phyloP scores from a whole-genome alignment of 352 stramenopile species.

The Globisporangium nagaii region DNA sequence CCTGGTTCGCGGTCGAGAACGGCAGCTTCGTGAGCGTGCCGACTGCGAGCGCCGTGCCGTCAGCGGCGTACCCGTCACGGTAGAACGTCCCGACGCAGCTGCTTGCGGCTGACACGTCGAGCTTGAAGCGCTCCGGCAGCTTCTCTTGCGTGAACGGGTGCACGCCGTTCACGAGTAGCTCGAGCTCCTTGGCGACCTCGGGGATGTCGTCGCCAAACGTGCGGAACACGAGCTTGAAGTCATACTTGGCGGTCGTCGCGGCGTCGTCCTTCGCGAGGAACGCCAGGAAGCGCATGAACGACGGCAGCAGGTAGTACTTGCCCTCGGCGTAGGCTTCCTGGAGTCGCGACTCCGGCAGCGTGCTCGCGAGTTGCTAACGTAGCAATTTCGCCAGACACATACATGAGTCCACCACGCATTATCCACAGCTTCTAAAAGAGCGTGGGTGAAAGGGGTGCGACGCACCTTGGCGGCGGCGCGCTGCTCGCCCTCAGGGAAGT shows the following conservation, averaged over 20 bases:
- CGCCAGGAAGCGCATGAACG: slow-evolving; percentile 66
- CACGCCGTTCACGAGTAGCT: slow-evolving; percentile 52
- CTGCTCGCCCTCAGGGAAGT: slow-evolving; percentile 46
- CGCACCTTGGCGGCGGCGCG: slow-evolving; percentile 43
- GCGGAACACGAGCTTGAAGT: slow-evolving; percentile 69
- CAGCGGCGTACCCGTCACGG: slow-evolving; percentile 48
- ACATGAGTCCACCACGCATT: not conserved
- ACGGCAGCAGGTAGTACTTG: slow-evolving; percentile 80
- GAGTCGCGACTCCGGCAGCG: slow-evolving; percentile 40
- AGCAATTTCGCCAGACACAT: not conserved
- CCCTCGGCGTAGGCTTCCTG: slow-evolving; percentile 68
- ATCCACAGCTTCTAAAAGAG: not conserved
- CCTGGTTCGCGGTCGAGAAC: slow-evolving; percentile 38
- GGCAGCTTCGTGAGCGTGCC: slow-evolving; percentile 58
- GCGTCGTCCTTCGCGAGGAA: slow-evolving; percentile 23
- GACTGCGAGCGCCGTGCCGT: slow-evolving; percentile 55
- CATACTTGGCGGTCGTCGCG: slow-evolving; percentile 16
- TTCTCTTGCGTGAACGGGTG: slow-evolving; percentile 36
- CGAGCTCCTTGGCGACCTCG: slow-evolving; percentile 67
- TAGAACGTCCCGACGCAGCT: slow-evolving; percentile 62
- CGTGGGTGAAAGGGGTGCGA: not conserved
- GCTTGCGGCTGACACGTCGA: slow-evolving; percentile 26
- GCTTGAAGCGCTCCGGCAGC: slow-evolving; percentile 43
- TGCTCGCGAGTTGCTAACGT: slow-evolving; percentile 20
- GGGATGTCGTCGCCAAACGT: slow-evolving; percentile 81